Conservation (phyloP, 345 rosid genomes). For the Sisymbrium altissimum region DNA sequence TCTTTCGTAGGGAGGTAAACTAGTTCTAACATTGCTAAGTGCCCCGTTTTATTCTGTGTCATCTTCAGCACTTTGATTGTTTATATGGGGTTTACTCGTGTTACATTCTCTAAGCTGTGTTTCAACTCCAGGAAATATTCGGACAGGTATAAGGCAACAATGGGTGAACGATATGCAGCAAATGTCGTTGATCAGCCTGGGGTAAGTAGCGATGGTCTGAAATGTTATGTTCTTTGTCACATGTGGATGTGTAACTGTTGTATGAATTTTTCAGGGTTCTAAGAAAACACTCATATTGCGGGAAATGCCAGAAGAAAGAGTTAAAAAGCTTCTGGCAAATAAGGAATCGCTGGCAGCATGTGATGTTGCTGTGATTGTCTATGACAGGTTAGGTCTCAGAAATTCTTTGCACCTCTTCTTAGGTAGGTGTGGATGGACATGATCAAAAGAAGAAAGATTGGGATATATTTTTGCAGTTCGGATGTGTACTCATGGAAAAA, state of each 20-base stretch:
- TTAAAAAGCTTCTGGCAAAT: conserved; percentile 43
- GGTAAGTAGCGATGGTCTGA: conserved; percentile 42
- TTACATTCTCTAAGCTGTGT: conserved; percentile 11
- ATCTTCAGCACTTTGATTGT: neutral
- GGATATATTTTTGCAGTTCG: conserved; percentile 42
- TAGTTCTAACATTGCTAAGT: neutral
- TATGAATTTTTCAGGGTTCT: conserved; percentile 42
- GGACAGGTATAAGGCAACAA: conserved; percentile 41
- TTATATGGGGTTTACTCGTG: neutral
- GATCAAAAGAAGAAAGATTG: neutral
- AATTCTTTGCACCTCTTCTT: neutral
- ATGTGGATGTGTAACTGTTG: neutral
- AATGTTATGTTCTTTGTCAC: neutral
- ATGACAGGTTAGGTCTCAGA: conserved; percentile 49
- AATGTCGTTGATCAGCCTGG: conserved; percentile 63
- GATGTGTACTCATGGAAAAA: conserved; percentile 76
- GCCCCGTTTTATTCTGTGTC: neutral
- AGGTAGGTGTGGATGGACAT: neutral
- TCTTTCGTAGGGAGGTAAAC: conserved; percentile 66
- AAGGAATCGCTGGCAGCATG: conserved; percentile 58
- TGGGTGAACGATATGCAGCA: conserved; percentile 51
- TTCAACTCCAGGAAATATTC: conserved; percentile 57
- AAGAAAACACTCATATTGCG: conserved; percentile 66
- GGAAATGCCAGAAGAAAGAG: conserved; percentile 73
- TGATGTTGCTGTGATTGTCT: conserved; percentile 71